phyloP scores from a whole-genome alignment of 371 early-diverging fungal species.

The Lichtheimia ornata region DNA sequence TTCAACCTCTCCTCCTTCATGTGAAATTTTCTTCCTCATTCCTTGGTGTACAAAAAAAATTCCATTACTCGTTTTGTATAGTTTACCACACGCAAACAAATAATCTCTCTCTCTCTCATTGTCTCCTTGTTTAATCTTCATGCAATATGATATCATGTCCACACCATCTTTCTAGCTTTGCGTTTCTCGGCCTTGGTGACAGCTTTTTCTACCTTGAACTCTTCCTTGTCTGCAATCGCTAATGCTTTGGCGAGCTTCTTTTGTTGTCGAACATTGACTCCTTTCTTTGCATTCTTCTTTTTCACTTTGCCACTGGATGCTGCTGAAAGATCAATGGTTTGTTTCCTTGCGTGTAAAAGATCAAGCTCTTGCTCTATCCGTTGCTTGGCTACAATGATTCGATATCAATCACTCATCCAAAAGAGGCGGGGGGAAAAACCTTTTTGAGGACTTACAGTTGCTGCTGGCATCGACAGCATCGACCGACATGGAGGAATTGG shows the following conservation, averaged over 20 bases:
- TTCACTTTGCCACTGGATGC: constrained; percentile 2
- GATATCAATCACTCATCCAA: background rate
- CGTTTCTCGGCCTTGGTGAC: constrained; percentile 14
- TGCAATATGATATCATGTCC: constrained; percentile 7
- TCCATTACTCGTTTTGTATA: too few relatives aligned
- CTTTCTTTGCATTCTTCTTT: constrained; percentile 14
- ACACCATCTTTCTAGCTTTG: constrained; percentile 16
- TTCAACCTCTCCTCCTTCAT: too few relatives aligned
- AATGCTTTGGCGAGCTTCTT: constrained; percentile 19
- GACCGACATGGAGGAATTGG: background rate
- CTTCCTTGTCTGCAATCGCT: constrained; percentile 20
- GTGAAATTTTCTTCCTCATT: too few relatives aligned
- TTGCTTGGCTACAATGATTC: constrained; percentile 18
- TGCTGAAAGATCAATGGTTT: background rate
- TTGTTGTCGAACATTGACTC: constrained; percentile 16
- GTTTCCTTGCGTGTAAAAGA: constrained; percentile 11
- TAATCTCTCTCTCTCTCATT: too few relatives aligned
- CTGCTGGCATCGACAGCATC: background rate
- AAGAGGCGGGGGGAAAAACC: too few relatives aligned
- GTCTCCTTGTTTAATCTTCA: too few relatives aligned
- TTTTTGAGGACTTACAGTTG: background rate
- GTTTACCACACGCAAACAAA: too few relatives aligned
- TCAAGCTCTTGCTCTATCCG: constrained; percentile 18
- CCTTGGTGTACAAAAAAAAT: too few relatives aligned
- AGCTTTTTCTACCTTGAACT: constrained; percentile 4